Evolutionary conservation across 116 monocot genomes (phyloP).

Genomic region (Trichopus zeylanicus): DNA sequence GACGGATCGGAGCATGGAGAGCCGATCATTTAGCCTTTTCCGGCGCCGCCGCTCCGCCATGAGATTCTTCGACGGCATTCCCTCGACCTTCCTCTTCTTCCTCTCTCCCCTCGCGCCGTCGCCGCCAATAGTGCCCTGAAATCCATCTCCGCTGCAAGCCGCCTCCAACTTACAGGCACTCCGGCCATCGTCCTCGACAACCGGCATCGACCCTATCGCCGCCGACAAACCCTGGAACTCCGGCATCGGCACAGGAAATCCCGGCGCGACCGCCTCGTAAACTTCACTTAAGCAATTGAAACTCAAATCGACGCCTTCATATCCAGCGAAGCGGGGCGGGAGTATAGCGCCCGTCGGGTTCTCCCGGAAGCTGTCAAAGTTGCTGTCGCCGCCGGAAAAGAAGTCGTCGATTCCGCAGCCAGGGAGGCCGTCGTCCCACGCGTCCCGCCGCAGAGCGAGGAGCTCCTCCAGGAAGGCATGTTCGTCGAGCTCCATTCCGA

Average conservation of each 20-base stretch:
- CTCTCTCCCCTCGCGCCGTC: conserved; percentile 1
- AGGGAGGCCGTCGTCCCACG: conserved; percentile 19
- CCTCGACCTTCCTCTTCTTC: conserved; percentile 27
- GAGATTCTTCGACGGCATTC: conserved; percentile 46
- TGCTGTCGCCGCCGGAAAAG: conserved; percentile 12
- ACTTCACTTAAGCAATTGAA: conserved; percentile 1
- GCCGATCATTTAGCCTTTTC: conserved; percentile 49
- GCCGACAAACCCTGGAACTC: background rate
- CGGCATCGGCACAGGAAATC: background rate
- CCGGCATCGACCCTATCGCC: background rate
- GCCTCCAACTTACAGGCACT: conserved; percentile 12
- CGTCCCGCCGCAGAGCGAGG: conserved; percentile 25
- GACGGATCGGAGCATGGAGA: conserved; percentile 49
- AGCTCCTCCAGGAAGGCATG: conserved; percentile 60
- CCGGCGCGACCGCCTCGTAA: background rate
- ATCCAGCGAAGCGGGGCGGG: background rate
- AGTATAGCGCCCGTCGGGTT: background rate
- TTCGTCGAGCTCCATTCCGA: conserved; percentile 55
- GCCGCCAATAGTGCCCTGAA: background rate
- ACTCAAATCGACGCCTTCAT: background rate
- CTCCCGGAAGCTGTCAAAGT: conserved; percentile 7
- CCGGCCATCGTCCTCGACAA: background rate
- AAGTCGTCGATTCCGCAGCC: conserved; percentile 15
- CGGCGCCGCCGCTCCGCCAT: conserved; percentile 60
- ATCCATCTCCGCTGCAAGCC: background rate